phyloP scores from a whole-genome alignment of 2,329 filamentous ascomycete genomes.

The Alternaria arborescens region DNA sequence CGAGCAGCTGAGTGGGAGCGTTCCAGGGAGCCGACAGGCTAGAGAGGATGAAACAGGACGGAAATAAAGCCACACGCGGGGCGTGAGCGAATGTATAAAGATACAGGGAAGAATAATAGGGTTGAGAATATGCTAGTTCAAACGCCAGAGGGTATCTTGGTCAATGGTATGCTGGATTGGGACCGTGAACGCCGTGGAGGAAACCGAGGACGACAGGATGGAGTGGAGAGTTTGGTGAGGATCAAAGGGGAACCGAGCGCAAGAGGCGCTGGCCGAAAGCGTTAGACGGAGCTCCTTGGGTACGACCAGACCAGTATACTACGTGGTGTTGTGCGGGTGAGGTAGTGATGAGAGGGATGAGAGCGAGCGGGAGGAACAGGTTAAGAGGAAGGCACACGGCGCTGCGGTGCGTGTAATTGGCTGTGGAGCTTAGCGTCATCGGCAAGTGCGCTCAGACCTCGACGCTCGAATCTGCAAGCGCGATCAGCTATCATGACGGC shows the following conservation, averaged over 20 bases:
- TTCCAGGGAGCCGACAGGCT: conserved; percentile 21
- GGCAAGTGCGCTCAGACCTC: conserved; percentile 26
- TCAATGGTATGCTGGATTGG: conserved; percentile 42
- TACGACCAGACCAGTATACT: conserved; percentile 48
- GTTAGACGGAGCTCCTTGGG: conserved; percentile 43
- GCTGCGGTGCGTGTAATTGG: conserved; percentile 30
- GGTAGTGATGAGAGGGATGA: conserved; percentile 36
- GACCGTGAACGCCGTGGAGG: conserved; percentile 51
- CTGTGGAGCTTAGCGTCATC: conserved; percentile 27
- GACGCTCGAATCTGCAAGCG: conserved; percentile 26
- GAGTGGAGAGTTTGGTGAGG: conserved; percentile 20
- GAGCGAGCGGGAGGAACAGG: conserved; percentile 39
- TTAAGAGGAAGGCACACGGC: conserved; percentile 32
- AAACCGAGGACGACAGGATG: conserved; percentile 43
- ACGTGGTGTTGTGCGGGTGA: conserved; percentile 33
- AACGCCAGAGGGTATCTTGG: conserved; percentile 48
- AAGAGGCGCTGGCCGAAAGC: conserved; percentile 54
- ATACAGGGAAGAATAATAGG: conserved; percentile 32
- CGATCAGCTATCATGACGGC: conserved; percentile 25
- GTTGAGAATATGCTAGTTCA: conserved; percentile 31
- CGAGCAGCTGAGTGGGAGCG: conserved; percentile 30
- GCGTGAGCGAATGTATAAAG: conserved; percentile 24
- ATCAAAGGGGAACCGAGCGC: conserved; percentile 49
- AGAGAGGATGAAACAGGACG: conserved; percentile 20
- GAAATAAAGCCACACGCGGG: conserved; percentile 27